phyloP scores from a whole-genome alignment of 495 filamentous ascomycete species.

The Penicillium simplicissimum region DNA sequence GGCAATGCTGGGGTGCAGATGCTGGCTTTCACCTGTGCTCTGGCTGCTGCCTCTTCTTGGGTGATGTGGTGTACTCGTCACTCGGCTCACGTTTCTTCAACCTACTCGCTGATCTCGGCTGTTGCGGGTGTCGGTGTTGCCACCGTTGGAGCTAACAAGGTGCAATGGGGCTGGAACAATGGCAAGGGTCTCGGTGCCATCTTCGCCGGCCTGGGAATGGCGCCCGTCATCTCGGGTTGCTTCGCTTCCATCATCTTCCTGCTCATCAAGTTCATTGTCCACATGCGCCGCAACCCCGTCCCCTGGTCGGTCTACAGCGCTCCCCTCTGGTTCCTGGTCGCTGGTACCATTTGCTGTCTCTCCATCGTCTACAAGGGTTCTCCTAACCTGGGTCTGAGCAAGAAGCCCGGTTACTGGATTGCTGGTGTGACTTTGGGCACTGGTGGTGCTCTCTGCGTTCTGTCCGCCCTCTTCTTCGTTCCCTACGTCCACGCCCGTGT shows the following conservation, averaged over 20 bases:
- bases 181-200: conserved; percentile 61
- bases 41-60: conserved; percentile 55
- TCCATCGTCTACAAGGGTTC: conserved; percentile 68
- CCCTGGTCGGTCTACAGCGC: conserved; percentile 58
- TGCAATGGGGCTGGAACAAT: conserved; percentile 64
- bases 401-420: conserved; percentile 58
- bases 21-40: conserved; percentile 59
- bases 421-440: conserved; percentile 56
- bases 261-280: conserved; percentile 60
- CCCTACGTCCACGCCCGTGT: conserved; percentile 56
- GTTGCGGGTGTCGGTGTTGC: conserved; percentile 64
- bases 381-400: conserved; percentile 53
- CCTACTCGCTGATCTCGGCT: conserved; percentile 63
- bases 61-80: conserved; percentile 64
- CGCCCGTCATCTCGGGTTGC: conserved; percentile 56
- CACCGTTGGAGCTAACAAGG: conserved; percentile 54
- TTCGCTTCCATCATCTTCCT: conserved; percentile 61
- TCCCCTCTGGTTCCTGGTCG: conserved; percentile 60
- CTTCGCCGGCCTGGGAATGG: conserved; percentile 62
- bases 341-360: conserved; percentile 57
- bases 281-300: conserved; percentile 57
- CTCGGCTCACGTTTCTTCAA: conserved; percentile 63
- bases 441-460: conserved; percentile 50
- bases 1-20: conserved; percentile 59
- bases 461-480: conserved; percentile 60